These are phyloP conservation scores for Amanita rimosa DNA, from an alignment of 768 basidiomycete genomes.

Conservation along the genomic window DNA sequence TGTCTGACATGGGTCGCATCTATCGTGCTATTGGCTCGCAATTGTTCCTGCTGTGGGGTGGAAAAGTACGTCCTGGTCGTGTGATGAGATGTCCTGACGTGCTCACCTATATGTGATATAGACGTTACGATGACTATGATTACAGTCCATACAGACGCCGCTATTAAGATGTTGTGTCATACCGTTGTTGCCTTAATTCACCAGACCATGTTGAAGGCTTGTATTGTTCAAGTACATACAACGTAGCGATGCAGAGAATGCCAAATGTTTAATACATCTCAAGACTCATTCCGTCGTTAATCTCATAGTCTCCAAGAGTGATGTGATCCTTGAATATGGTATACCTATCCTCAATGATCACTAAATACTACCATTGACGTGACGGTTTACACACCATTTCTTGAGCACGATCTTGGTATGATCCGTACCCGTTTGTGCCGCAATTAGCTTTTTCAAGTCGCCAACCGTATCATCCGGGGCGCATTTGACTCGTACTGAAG, in stretches of 20 bases:
- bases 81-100: background rate
- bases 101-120: background rate
- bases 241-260: background rate
- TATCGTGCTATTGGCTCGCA: constrained; percentile 47
- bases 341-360: constrained; percentile 46
- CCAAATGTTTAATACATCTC: constrained; percentile 63
- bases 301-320: constrained; percentile 86
- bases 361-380: background rate
- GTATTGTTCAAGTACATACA: background rate
- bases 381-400: constrained; percentile 67
- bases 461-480: constrained; percentile 93
- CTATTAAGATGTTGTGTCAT: background rate
- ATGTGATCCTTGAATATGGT: constrained; percentile 95
- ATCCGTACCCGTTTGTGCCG: constrained; percentile 90
- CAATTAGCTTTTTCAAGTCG: constrained; percentile 94
- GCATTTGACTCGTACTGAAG: constrained; percentile 87
- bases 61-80: constrained; percentile 20
- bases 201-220: background rate
- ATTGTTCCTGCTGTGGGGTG: constrained; percentile 63
- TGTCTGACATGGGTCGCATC: constrained; percentile 50
- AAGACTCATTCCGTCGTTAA: constrained; percentile 86
- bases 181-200: background rate
- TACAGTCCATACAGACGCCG: background rate
- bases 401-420: constrained; percentile 80
- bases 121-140: background rate